Evolutionary conservation across 495 filamentous ascomycete genomes (phyloP), one percentile per base, ranked within the genome.

Genomic region (Annulohypoxylon nitens): DNA sequence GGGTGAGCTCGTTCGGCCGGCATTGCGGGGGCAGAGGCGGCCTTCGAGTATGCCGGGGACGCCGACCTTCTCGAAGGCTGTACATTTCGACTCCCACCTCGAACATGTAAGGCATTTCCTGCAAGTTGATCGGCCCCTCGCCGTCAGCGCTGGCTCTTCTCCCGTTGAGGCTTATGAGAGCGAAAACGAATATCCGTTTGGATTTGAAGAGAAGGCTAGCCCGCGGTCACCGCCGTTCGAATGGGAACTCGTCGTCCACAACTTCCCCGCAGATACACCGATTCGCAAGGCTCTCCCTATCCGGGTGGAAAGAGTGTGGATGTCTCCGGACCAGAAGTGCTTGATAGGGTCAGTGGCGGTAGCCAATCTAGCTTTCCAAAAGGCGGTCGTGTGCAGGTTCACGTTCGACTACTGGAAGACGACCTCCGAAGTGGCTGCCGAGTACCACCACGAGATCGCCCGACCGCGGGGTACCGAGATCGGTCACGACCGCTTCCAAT

Each of bases 361-460:
- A 60, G 90, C 92, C 73, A 99, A 99, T 79, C 81, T 98, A 18
- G 88, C 94, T 0, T 99, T 96, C 82, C 90, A 97, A 48, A 99
- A 99, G 79, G 78, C 83, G 9, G 95, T 99, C 43, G 88, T 91
- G 20, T 94, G 93, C 79, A 89, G 96, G 30, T 99, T 99, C 78
- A 98, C 97, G 0, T 88, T 98, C 63, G 96, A 99, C 80, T 94
- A 95, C 78, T 99, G 96, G 96, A 97, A 95, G 83, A 99, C 96
- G 0, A 95, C 94, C 2, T 99, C 96, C 1, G 96, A 99, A 78
- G 92, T 99, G 3, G 86, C 87, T 45, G 97, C 94, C 8, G 94
- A 97, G 75, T 99, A 88, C 81, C 92, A 90, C 79, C 87, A 91
- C 63, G 93, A 97, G 81, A 86, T 94, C 12, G 14, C 39, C 36